Evolutionary conservation across 83 land plant genomes (phyloP).

Genomic region (Larix sibirica): DNA sequence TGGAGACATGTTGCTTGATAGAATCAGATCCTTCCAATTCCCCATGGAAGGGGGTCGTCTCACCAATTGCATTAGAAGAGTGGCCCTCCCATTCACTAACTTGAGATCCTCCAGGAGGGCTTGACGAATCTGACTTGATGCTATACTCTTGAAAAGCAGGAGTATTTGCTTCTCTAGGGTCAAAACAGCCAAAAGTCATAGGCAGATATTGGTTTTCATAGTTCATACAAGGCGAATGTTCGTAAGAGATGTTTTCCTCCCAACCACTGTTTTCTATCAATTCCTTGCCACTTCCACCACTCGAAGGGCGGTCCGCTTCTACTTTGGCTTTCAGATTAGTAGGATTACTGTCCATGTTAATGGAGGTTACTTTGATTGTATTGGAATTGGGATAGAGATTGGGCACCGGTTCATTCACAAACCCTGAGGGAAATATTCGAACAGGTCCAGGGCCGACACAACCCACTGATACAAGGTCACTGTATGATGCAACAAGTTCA

Average conservation of each 20-base stretch:
- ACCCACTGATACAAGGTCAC: neutral
- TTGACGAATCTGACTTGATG: neutral
- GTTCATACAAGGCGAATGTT: neutral
- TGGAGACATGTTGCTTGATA: neutral
- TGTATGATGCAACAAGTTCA: neutral
- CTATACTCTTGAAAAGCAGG: neutral
- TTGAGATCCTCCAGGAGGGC: neutral
- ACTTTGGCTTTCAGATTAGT: neutral
- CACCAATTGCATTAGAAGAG: neutral
- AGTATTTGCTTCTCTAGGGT: neutral
- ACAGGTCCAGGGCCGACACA: neutral
- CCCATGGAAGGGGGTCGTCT: neutral
- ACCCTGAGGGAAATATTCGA: conserved; percentile 6
- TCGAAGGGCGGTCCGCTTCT: neutral
- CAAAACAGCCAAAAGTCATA: neutral
- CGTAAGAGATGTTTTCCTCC: neutral
- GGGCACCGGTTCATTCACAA: neutral
- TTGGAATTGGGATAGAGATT: neutral
- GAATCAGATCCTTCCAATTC: neutral
- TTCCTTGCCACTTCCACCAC: neutral
- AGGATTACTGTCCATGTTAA: neutral
- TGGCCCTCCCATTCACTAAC: conserved; percentile 7
- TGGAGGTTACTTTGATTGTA: neutral
- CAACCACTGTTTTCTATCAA: neutral
- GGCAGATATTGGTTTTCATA: neutral